Percentiles rank a stretch among this genome's conserved stretches.
Evolutionary conservation across 805 yeast genomes (phyloP).

Genomic region (Dipodascus albidus): DNA sequence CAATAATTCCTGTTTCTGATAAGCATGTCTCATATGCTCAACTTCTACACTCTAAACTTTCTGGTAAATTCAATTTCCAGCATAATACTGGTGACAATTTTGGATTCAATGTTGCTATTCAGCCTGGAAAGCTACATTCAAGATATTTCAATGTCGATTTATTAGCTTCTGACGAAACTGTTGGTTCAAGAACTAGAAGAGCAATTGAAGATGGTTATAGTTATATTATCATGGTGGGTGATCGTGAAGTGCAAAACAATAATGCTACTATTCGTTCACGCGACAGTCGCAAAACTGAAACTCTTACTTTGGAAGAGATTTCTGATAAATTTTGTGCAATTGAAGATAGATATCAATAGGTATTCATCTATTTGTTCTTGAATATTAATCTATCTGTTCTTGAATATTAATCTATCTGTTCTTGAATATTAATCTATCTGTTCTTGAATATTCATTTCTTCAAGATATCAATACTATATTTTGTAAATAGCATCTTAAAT

Average conservation of each 20-base stretch:
- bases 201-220: constrained; percentile 66
- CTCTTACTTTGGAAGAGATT: constrained; percentile 39
- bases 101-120: constrained; percentile 19
- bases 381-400: too few relatives aligned
- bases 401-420: too few relatives aligned
- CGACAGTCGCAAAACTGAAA: constrained; percentile 32
- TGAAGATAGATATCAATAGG: constrained; percentile 37
- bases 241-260: constrained; percentile 54
- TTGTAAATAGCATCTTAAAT: background rate
- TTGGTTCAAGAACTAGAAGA: constrained; percentile 71
- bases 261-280: constrained; percentile 55
- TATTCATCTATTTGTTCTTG: too few relatives aligned
- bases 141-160: constrained; percentile 63
- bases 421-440: too few relatives aligned
- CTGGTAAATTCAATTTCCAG: constrained; percentile 17
- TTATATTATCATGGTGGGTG: constrained; percentile 79
- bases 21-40: constrained; percentile 46
- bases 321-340: constrained; percentile 40
- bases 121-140: constrained; percentile 45
- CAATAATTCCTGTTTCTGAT: constrained; percentile 61
- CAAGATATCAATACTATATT: too few relatives aligned
- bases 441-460: too few relatives aligned
- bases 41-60: constrained; percentile 33
- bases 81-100: constrained; percentile 26
- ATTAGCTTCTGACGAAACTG: constrained; percentile 63